Conservation (phyloP, 345 rosid genomes). For the Durio zibethinus region DNA sequence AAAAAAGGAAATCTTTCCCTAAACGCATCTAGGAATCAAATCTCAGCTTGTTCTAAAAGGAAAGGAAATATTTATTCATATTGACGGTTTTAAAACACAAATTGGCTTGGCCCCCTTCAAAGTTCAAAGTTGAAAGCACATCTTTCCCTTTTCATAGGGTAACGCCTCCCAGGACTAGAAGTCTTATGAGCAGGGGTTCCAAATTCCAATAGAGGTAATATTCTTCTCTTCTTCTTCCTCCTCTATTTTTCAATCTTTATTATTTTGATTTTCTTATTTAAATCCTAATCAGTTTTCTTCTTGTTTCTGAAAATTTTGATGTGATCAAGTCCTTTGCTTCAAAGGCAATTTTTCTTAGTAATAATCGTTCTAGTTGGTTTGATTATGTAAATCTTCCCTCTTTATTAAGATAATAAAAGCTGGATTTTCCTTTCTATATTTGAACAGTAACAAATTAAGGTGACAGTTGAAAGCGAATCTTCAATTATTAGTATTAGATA, state of each 20-base stretch:
- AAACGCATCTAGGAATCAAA: neutral
- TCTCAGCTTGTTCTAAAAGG: neutral
- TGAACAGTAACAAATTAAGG: too few relatives aligned
- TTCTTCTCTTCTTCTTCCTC: neutral
- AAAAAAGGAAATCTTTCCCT: neutral
- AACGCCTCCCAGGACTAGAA: neutral
- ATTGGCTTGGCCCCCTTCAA: neutral
- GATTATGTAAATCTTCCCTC: too few relatives aligned
- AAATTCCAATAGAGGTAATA: neutral
- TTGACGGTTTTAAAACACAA: slow-evolving; percentile 2
- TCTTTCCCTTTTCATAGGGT: neutral
- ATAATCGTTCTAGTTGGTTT: too few relatives aligned
- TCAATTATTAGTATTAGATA: too few relatives aligned
- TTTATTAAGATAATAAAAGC: too few relatives aligned
- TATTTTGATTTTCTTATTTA: neutral
- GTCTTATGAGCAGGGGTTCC: neutral
- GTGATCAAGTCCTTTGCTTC: too few relatives aligned
- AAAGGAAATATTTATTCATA: neutral
- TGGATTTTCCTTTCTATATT: too few relatives aligned
- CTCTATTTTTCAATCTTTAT: neutral
- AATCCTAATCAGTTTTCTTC: neutral
- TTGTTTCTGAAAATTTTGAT: neutral
- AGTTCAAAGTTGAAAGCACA: neutral
- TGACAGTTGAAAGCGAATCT: too few relatives aligned
- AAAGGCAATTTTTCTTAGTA: too few relatives aligned